phyloP scores from a whole-genome alignment of 2,329 filamentous ascomycete species.

The Tolypocladium pustulatum region DNA sequence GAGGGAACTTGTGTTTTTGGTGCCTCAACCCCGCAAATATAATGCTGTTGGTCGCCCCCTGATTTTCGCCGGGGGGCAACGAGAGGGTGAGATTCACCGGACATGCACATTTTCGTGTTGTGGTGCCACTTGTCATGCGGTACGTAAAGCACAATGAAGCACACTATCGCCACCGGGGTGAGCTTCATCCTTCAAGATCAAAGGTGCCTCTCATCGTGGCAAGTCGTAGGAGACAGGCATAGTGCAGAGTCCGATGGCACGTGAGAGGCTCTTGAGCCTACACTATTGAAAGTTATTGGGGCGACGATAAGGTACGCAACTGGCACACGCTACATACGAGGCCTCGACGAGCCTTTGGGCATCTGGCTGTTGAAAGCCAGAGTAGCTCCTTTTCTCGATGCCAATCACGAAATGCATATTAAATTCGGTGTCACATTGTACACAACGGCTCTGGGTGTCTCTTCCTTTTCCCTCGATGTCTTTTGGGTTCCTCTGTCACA shows the following conservation, averaged over 20 bases:
- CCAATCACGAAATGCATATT: too few relatives aligned
- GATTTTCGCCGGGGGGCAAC: background rate
- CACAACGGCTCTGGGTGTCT: background rate
- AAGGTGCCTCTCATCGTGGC: background rate
- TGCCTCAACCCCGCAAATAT: background rate
- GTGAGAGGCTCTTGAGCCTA: background rate
- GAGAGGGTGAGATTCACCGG: background rate
- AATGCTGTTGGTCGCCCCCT: background rate
- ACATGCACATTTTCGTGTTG: background rate
- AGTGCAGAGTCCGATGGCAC: too few relatives aligned
- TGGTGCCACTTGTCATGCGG: background rate
- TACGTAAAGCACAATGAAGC: background rate
- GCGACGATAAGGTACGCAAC: too few relatives aligned
- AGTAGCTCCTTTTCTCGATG: too few relatives aligned
- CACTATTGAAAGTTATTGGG: background rate
- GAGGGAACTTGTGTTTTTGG: background rate
- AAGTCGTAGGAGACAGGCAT: background rate
- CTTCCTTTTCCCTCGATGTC: background rate
- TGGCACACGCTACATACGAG: too few relatives aligned
- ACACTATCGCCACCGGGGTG: background rate
- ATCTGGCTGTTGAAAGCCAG: too few relatives aligned
- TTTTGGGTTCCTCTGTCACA: background rate
- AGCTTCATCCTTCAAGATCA: background rate
- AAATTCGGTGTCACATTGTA: too few relatives aligned
- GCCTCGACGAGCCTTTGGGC: too few relatives aligned